Base-by-base conservation (phyloP, 2,329 filamentous ascomycete genomes). In the Neurospora crassa region DNA sequence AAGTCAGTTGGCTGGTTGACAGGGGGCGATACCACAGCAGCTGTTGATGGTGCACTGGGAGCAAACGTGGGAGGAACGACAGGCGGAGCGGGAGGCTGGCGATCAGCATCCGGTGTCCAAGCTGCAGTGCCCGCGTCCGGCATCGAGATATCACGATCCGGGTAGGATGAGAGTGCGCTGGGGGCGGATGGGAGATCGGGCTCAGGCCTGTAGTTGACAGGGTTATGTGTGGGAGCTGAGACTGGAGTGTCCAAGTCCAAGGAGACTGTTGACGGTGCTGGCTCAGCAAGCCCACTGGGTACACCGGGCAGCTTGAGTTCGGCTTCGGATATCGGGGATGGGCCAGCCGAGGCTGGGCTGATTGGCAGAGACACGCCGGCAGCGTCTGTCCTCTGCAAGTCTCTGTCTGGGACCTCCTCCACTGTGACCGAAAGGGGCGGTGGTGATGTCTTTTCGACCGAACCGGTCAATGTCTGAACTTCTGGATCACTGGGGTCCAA, bases 401-500 rank as follows among this genome's bases (percentile, higher is more conserved):
- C 83, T 2, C 80, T 80, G 68, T 88, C 86, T 0, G 84, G 82
- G 0, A 79, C 83, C 68, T 89, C 87, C 71, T 91, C 88, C 42
- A 86, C 82, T 5, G 83, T 84, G 16, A 81, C 84, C 0, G 82
- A 80, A 14, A 80, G 81, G 1, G 82, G 80, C 16, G 45, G 71
- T 12, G 71, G 53, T 63, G 53, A 11, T 63, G 29, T 63, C 53
- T 63, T 63, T 63, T 63, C 40, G 2, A 43, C 71, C 6, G 74
- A 29, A 5, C 81, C 80, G 68, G 80, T 83, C 69, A 89, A 81
- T 59, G 83, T 81, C 76, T 87, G 86, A 1, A 91, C 87, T 69
- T 92, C 90, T 1, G 89, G 87, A 73, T 93, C 90, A 70, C 86
- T 85, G 0, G 87, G 86, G 75, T 90, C 88, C n/a, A 91, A 81